Evolutionary conservation across 2,329 filamentous ascomycete species (phyloP), one percentile per base, ranked within the genome.

Genomic region (Lasiodiplodia sp.): DNA sequence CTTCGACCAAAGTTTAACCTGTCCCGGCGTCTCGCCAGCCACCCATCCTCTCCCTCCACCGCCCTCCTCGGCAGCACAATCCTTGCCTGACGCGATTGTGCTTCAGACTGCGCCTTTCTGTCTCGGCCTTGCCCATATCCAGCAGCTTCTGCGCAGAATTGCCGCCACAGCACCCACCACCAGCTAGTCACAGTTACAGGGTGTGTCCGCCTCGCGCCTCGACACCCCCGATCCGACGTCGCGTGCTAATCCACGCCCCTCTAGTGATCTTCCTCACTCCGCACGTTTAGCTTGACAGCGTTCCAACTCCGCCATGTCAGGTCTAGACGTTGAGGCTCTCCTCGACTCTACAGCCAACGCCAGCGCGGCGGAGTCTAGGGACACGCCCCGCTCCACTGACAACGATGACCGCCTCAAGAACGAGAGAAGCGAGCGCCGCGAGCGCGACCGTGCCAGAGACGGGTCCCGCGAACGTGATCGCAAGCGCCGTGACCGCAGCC

Each of bases 301-400:
- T 68, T 65, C 65, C 52, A 67, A 68, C 73, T 69, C 75, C 81
- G 83, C 74, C 74, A 91, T 91, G 89, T 89, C 89, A 57, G 86
- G 86, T 79, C 84, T 91, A 73, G 93, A 97, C 78, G 93, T 97
- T 75, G 94, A 97, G 85, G 93, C 93, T 73, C 87, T 97, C 72
- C 89, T 97, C 74, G 94, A 97, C 81, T 92, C 92, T 64, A 93
- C 92, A 71, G 92, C 92, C 65, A 90, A 89, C 78, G 85, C 86
- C 57, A 72, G 74, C 56, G 73, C 78, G 53, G 75, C 78, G 57
- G 72, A 78, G 21, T 69, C 77, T 49, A 73, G 76, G 69, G 76
- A 76, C 37, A 72, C 74, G 70, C 64, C 80, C 65, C 80, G 81
- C 69, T 77, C 83, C 72, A 87, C 88, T 71, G 87, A 89, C 72